Evolutionary conservation across 306 rosid genomes (phyloP), one percentile per base, ranked within the genome.

Genomic region (Mimosa pudica): DNA sequence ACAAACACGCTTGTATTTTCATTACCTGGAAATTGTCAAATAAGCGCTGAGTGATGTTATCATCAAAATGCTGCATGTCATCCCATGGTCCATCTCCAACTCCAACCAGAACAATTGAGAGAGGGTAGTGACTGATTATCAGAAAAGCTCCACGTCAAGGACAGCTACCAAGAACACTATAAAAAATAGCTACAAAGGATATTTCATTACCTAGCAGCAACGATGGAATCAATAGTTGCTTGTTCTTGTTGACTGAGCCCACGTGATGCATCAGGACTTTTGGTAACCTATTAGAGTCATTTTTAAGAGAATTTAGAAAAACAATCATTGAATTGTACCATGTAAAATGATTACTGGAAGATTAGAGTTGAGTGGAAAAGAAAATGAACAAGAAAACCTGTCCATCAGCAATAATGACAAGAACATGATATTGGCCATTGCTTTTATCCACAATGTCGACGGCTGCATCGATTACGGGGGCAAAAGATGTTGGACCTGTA

Each of bases 71-170:
- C 80, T 86, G 76, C 98, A 93, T 91, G 71, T 93, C 91, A 76
- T 95, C 96, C 99, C 99, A 95, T 2, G 99, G 99, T 66, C 99
- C 99, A 80, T 95, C 99, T 71, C 99, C 99, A 73, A 95, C 97
- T 71, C 99, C 99, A 75, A 93, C 87, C 93, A 95, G 86, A 84
- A 95, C 84, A 76, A 95, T 95, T 51, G 98, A 95, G 54, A 95
- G 96, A 77, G 98, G 97, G 82, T 86, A 89, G 18, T 86, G 83
- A 81, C 98, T 93, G 89, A 80, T 70, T 47, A 81, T 75, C 78
- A 76, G 11, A 84, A 67, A 63, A 48, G 42, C 46, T 42, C 61
- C 20, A 79, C 62, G 6, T 86, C 78, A 77, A 77, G 73, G 82
- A 75, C 74, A 48, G 74, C 77, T 70, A 14, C 71, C 69, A 64